These are phyloP conservation scores for Phaseolus coccineus DNA, from an alignment of 331 rosid species.

Conservation along the genomic window DNA sequence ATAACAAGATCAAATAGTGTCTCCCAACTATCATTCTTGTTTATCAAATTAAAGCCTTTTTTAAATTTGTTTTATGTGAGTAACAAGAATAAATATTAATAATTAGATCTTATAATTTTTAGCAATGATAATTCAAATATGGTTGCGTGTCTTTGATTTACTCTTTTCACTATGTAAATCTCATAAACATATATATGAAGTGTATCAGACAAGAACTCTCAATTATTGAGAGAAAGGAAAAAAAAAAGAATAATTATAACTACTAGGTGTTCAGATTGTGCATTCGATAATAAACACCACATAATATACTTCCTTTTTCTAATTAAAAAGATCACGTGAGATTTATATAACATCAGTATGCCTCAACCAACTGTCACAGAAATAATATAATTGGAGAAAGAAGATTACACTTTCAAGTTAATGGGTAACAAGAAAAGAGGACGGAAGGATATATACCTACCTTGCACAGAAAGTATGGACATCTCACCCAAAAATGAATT, in stretches of 20 bases:
- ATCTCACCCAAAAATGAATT: constrained; percentile 40
- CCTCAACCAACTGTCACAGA: constrained; percentile 30
- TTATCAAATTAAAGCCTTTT: neutral
- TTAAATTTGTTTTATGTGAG: neutral
- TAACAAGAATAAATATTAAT: neutral
- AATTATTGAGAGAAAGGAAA: neutral
- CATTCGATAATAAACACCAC: neutral
- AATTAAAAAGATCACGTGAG: neutral
- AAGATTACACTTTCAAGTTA: constrained; percentile 36
- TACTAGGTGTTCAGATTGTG: neutral
- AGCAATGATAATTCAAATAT: neutral
- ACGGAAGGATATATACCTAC: constrained; percentile 44
- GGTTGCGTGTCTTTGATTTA: neutral
- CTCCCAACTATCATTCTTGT: neutral
- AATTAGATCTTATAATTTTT: neutral
- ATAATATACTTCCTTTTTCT: neutral
- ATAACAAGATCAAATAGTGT: too few relatives aligned
- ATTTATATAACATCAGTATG: constrained; percentile 25
- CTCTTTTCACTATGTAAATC: neutral
- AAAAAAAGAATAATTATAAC: too few relatives aligned
- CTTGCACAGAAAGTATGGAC: constrained; percentile 13
- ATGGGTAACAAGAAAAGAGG: constrained; percentile 24
- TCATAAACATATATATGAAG: too few relatives aligned
- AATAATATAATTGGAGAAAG: constrained; percentile 28
- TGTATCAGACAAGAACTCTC: neutral